phyloP scores from a whole-genome alignment of 2,329 filamentous ascomycete species.

The Fusarium globosum region DNA sequence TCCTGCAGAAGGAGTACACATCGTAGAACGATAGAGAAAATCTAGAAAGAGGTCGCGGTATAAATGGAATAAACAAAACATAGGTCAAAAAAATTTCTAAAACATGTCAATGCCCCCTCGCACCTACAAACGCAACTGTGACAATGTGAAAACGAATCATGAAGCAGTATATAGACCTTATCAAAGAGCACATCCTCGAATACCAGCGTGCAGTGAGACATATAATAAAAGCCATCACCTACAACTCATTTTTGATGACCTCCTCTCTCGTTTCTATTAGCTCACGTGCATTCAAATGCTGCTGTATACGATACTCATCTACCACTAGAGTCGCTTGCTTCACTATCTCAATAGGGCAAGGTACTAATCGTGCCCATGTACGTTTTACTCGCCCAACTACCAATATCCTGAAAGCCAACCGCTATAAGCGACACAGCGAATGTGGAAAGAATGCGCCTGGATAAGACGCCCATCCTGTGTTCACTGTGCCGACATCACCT shows the following conservation, averaged over 20 bases:
- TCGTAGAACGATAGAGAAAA: conserved; percentile 41
- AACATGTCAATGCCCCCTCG: not conserved
- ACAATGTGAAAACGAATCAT: not conserved
- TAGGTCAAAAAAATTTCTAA: conserved; percentile 27
- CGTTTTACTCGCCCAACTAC: conserved; percentile 37
- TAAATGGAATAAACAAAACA: conserved; percentile 14
- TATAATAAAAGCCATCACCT: not conserved
- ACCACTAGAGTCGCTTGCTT: conserved; percentile 26
- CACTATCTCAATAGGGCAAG: conserved; percentile 25
- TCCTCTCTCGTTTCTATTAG: conserved; percentile 41
- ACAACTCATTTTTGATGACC: conserved; percentile 3
- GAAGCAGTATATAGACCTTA: not conserved
- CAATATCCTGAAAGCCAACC: conserved; percentile 36
- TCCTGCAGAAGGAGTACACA: conserved; percentile 72
- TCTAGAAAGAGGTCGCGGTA: conserved; percentile 16
- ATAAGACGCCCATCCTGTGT: conserved; percentile 20
- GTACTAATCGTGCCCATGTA: conserved; percentile 19
- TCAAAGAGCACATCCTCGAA: too few relatives aligned
- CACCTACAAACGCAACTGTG: not conserved
- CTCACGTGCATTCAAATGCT: conserved; percentile 29
- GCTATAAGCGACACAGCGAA: conserved; percentile 34
- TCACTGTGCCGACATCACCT: conserved; percentile 37
- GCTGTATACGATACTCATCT: conserved; percentile 33
- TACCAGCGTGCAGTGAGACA: not conserved
- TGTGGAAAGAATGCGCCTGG: conserved; percentile 7